phyloP scores from a whole-genome alignment of 768 basidiomycete species.

The Pholiota conissans region DNA sequence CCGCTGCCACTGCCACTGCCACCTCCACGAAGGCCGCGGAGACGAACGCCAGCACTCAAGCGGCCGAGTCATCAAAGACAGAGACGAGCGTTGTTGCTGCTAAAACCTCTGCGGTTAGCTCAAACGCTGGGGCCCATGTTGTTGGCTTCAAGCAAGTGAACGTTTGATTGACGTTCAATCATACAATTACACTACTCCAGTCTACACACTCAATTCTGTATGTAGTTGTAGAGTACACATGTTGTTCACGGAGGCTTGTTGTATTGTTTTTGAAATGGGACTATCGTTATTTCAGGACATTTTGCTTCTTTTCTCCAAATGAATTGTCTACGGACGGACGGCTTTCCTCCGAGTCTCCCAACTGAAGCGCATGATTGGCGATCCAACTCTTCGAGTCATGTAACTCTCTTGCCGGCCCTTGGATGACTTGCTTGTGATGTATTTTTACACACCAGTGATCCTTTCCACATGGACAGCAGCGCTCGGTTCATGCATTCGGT shows the following conservation, averaged over 20 bases:
- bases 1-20: neutral
- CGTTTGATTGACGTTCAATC: neutral
- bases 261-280: too few relatives aligned
- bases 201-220: too few relatives aligned
- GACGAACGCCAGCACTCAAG: neutral
- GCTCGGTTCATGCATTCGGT: neutral
- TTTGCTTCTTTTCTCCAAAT: too few relatives aligned
- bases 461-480: neutral
- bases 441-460: neutral
- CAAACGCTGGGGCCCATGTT: constrained; percentile 1
- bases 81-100: neutral
- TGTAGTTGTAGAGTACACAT: too few relatives aligned
- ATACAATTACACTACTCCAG: too few relatives aligned
- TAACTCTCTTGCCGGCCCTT: neutral
- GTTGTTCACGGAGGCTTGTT: too few relatives aligned
- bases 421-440: neutral
- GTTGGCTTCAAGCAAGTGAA: neutral
- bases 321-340: too few relatives aligned
- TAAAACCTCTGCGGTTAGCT: neutral
- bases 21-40: neutral
- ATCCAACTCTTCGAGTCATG: too few relatives aligned
- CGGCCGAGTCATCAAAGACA: neutral
- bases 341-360: too few relatives aligned
- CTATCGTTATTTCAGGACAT: too few relatives aligned
- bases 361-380: too few relatives aligned